These are phyloP conservation scores for Cyberlindnera mrakii DNA, from an alignment of 805 yeast genomes.

Conservation along the genomic window DNA sequence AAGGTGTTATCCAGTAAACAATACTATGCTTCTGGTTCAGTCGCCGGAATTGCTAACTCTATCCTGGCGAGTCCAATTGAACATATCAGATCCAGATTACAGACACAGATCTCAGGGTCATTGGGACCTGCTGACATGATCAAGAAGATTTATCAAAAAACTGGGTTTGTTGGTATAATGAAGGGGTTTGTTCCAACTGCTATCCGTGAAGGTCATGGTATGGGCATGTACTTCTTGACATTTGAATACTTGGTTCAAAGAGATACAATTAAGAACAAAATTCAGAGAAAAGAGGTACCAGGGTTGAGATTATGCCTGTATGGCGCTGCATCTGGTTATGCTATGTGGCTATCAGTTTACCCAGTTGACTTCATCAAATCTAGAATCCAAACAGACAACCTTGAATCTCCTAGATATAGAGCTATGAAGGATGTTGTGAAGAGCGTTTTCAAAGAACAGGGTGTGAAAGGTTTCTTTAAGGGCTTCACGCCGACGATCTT, in stretches of 20 bases:
- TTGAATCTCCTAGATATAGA: conserved; percentile 52
- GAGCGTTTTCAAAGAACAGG: conserved; percentile 49
- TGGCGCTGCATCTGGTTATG: conserved; percentile 90
- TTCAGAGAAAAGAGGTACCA: conserved; percentile 68
- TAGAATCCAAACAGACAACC: conserved; percentile 71
- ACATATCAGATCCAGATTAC: conserved; percentile 89
- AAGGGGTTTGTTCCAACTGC: conserved; percentile 82
- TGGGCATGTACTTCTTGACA: conserved; percentile 83
- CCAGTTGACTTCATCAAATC: conserved; percentile 93
- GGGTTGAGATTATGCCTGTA: conserved; percentile 80
- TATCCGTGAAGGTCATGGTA: conserved; percentile 78
- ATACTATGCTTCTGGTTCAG: conserved; percentile 77
- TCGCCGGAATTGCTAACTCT: conserved; percentile 91
- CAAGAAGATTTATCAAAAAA: conserved; percentile 43
- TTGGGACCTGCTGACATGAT: conserved; percentile 73
- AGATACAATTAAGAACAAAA: conserved; percentile 43
- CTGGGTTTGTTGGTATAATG: conserved; percentile 59
- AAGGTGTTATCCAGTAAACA: conserved; percentile 50
- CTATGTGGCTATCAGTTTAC: conserved; percentile 77
- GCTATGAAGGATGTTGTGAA: conserved; percentile 54
- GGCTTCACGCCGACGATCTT: conserved; percentile 90
- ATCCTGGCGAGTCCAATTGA: conserved; percentile 91
- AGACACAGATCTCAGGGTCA: conserved; percentile 70
- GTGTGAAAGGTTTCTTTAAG: conserved; percentile 74
- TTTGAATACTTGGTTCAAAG: conserved; percentile 81